Evolutionary conservation across 2,329 filamentous ascomycete species (phyloP).

Genomic region (Aureobasidium mangrovei): DNA sequence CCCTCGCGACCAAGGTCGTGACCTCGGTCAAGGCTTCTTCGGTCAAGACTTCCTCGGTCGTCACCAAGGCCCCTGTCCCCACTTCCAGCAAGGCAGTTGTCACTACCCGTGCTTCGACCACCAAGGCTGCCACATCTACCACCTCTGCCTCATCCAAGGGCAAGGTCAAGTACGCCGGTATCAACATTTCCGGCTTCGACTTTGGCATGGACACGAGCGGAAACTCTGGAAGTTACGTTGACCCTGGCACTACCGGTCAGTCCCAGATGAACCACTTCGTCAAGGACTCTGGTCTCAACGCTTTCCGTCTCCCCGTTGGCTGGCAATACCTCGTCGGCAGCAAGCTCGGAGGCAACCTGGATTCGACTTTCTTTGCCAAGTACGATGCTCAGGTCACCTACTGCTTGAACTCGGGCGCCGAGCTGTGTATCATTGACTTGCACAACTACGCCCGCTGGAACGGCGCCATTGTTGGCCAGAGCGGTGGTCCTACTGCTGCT

Average conservation of each 20-base stretch:
- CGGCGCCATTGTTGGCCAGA: slow-evolving; percentile 53
- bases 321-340: slow-evolving; percentile 19
- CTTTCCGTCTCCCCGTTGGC: slow-evolving; percentile 47
- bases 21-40: slow-evolving; percentile 3
- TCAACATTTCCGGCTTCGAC: slow-evolving; percentile 28
- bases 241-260: slow-evolving; percentile 26
- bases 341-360: slow-evolving; percentile 17
- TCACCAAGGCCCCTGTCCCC: slow-evolving; percentile 14
- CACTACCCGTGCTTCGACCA: background rate
- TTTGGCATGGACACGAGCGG: slow-evolving; percentile 33
- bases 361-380: slow-evolving; percentile 15
- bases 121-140: background rate
- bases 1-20: background rate
- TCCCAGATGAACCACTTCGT: slow-evolving; percentile 45
- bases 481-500: slow-evolving; percentile 46
- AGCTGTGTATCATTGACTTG: slow-evolving; percentile 22
- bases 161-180: slow-evolving; percentile 23
- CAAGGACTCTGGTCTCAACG: slow-evolving; percentile 44
- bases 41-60: slow-evolving; percentile 4
- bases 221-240: slow-evolving; percentile 23
- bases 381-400: slow-evolving; percentile 17
- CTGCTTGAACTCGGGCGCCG: slow-evolving; percentile 16
- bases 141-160: slow-evolving; percentile 14
- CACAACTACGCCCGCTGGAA: slow-evolving; percentile 44
- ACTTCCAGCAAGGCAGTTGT: slow-evolving; percentile 4